Percentiles rank a stretch among this genome's conserved stretches.
phyloP scores from a whole-genome alignment of 441 rosid genomes.

The Brassica hybrid region DNA sequence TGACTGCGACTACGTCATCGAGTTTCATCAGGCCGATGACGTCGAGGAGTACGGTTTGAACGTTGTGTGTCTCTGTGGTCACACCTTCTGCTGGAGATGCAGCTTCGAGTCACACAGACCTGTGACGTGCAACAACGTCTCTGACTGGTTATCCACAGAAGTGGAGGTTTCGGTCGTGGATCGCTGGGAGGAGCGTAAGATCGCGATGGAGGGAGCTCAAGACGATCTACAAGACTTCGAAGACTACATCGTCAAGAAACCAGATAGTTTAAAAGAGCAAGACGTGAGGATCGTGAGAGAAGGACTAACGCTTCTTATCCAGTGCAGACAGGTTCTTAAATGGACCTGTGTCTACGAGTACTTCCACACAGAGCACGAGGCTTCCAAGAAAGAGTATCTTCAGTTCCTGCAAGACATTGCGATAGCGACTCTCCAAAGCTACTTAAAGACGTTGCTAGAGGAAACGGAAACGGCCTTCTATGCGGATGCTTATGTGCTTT shows the following conservation, averaged over 20 bases:
- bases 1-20: slow-evolving; percentile 3
- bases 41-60: background rate
- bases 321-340: slow-evolving; percentile 34
- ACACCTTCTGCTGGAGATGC: slow-evolving; percentile 39
- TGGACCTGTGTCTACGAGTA: slow-evolving; percentile 35
- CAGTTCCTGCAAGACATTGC: slow-evolving; percentile 8
- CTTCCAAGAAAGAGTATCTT: slow-evolving; percentile 24
- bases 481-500: background rate
- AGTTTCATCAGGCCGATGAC: background rate
- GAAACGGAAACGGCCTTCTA: background rate
- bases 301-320: slow-evolving; percentile 29
- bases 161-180: background rate
- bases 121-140: slow-evolving; percentile 40
- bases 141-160: slow-evolving; percentile 24
- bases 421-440: background rate
- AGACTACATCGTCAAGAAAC: background rate
- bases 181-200: slow-evolving; percentile 4
- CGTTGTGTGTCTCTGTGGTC: slow-evolving; percentile 37
- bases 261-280: slow-evolving; percentile 2
- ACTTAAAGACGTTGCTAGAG: background rate
- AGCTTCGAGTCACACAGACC: slow-evolving; percentile 39
- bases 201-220: slow-evolving; percentile 7
- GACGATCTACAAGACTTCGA: slow-evolving; percentile 20
- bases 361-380: slow-evolving; percentile 9
- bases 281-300: slow-evolving; percentile 10